Base-by-base conservation (phyloP, 1,139 yeast species). In the Spathaspora sp. region DNA sequence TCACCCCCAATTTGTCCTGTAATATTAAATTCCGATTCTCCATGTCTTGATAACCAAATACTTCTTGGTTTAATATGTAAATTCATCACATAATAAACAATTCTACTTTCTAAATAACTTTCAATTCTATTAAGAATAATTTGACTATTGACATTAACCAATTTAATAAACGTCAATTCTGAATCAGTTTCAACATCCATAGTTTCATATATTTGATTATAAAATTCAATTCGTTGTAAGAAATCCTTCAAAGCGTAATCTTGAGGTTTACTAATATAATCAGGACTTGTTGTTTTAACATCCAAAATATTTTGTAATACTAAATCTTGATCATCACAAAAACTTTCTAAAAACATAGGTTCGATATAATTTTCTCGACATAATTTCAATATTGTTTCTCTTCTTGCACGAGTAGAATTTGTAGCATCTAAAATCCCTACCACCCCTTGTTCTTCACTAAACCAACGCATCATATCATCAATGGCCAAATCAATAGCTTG, bases 1-100 rank as follows among this genome's bases (percentile, higher is more conserved):
- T 93, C 98, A 23, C 99, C 99, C 25, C 99, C 99, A 52, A 93
- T 86, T 67, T 90, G 90, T 29, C 97, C 97, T 42, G 93, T 90
- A 54, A 93, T 76, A 64, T 93, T 93, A 70, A 85, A 93, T 63
- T 84, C 85, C 2, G 96, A 86, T 68, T 93, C 99, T 29, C 99
- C 99, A 59, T 93, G 99, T 56, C 99, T 80, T 42, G 96, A 88
- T 46, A 93, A 75, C 91, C 96, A 93, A 51, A 93, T 90, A 53
- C 86, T 80, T 56, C 98, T 79, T 29, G 97, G 96, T 63, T 89
- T 89, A 55, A 90, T 89, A 65, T 91, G 97, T 56, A 93, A 73
- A 60, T 93, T 93, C 97, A 93, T 91, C 42, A 93, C 89, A 63
- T 90, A 93, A 67, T 91, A 93, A 17, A 91, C 98, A 52, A 93